Evolutionary conservation across 1,139 yeast genomes (phyloP).

Genomic region (Candida mesenterica): DNA sequence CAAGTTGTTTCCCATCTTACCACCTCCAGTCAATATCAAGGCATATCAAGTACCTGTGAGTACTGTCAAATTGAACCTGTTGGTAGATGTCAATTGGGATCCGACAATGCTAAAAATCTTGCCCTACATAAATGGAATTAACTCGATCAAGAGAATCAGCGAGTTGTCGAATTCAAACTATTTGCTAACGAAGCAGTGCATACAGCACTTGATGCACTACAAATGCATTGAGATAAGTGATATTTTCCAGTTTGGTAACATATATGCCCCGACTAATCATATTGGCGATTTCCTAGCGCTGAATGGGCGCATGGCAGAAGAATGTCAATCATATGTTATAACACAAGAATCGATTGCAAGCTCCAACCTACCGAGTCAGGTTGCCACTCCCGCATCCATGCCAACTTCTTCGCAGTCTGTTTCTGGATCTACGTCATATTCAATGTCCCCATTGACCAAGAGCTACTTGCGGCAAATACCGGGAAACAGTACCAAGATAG

Average conservation of each 20-base stretch:
- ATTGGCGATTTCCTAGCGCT: conserved; percentile 67
- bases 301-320: conserved; percentile 61
- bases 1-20: conserved; percentile 81
- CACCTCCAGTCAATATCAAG: conserved; percentile 75
- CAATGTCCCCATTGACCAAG: conserved; percentile 10
- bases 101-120: conserved; percentile 89
- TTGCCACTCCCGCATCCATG: conserved; percentile 8
- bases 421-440: conserved; percentile 3
- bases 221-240: conserved; percentile 80
- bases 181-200: conserved; percentile 75
- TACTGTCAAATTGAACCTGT: conserved; percentile 64
- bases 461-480: conserved; percentile 4
- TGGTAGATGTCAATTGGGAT: conserved; percentile 93
- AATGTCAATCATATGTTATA: conserved; percentile 80
- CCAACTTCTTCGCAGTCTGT: conserved; percentile 4
- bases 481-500: conserved; percentile 4
- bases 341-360: conserved; percentile 14
- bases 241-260: conserved; percentile 83
- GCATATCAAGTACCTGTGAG: conserved; percentile 87
- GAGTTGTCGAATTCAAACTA: conserved; percentile 81
- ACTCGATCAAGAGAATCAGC: conserved; percentile 76
- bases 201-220: conserved; percentile 89
- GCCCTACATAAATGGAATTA: conserved; percentile 85
- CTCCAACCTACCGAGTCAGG: conserved; percentile 5
- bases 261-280: conserved; percentile 85